Base-by-base conservation (phyloP, 768 basidiomycete species). In the Tulasnella sp. region DNA sequence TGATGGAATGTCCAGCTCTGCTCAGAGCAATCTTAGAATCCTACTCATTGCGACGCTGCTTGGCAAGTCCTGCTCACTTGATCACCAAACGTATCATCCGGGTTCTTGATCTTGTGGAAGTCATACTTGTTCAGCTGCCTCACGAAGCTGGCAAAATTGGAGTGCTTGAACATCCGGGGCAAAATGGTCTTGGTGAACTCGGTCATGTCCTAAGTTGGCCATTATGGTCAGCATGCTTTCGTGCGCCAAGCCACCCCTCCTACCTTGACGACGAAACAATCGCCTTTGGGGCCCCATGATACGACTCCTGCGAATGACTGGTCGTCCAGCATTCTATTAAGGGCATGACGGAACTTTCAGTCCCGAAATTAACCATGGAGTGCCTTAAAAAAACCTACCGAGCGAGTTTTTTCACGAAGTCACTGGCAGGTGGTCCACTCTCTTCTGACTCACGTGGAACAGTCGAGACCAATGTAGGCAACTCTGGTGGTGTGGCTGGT, bases 61-160 rank as follows among this genome's bases (percentile, higher is more conserved):
- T 9, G 24, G 17, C 30, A 29, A 29, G 43, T 8, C 19, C 23
- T 29, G 68, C 75, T 61, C 65, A 77, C 75, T 63, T 81, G 79
- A 63, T 82, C 80, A 58, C 81, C 80, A 60, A 77, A 89, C 63
- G 83, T 80, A 65, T 89, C 89, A 64, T 92, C 91, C 1, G 82
- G 83, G 66, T 88, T 90, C 72, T 93, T 94, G 64, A 93, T 82
- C 76, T 95, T 95, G 77, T 94, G 92, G 65, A 95, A 95, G 72
- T 94, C 92, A 69, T 95, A 95, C 71, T 94, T 95, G 78, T 95
- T 95, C 32, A 95, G 77, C 71, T 95, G 92, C 9, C 91, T 80
- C 4, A 95, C 92, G 68, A 95, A 95, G 56, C 80, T 82, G 29
- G 91, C 91, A 70, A 95, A 95, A 68, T 95, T 95, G 5, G 87